Conservation (phyloP, 2,329 filamentous ascomycete genomes). For the Pezicula carpinea region DNA sequence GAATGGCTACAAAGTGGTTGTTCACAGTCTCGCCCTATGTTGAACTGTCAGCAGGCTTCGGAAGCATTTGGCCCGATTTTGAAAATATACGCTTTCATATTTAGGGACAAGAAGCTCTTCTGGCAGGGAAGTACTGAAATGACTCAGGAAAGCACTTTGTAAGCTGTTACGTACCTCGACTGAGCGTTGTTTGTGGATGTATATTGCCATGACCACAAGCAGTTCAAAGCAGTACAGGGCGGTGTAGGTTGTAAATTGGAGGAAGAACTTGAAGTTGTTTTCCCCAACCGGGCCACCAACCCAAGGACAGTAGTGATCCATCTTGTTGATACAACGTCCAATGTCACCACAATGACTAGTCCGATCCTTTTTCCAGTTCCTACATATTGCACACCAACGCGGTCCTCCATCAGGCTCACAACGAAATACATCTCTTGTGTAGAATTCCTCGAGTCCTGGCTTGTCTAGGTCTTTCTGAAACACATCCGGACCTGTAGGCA, state of each 20-base stretch:
- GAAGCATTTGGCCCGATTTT: conserved; percentile 11
- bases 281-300: conserved; percentile 92
- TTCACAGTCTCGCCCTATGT: conserved; percentile 36
- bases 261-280: conserved; percentile 85
- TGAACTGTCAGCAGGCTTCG: conserved; percentile 12
- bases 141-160: neutral
- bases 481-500: conserved; percentile 15
- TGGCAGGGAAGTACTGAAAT: neutral
- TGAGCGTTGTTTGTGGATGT: conserved; percentile 44
- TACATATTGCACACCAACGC: conserved; percentile 78
- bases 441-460: conserved; percentile 70
- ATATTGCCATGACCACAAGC: conserved; percentile 60
- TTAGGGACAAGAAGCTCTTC: neutral
- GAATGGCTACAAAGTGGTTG: conserved; percentile 58
- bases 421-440: conserved; percentile 76
- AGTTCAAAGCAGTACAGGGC: conserved; percentile 61
- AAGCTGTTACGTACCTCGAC: conserved; percentile 13
- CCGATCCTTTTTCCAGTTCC: conserved; percentile 82
- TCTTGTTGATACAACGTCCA: conserved; percentile 85
- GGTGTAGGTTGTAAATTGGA: conserved; percentile 78
- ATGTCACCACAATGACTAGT: conserved; percentile 80
- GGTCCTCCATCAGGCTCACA: conserved; percentile 82
- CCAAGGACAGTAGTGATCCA: conserved; percentile 97
- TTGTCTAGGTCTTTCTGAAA: conserved; percentile 44
- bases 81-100: neutral